These are phyloP conservation scores for Fusarium liriodendri DNA, from an alignment of 2,329 filamentous ascomycete genomes.

Conservation along the genomic window DNA sequence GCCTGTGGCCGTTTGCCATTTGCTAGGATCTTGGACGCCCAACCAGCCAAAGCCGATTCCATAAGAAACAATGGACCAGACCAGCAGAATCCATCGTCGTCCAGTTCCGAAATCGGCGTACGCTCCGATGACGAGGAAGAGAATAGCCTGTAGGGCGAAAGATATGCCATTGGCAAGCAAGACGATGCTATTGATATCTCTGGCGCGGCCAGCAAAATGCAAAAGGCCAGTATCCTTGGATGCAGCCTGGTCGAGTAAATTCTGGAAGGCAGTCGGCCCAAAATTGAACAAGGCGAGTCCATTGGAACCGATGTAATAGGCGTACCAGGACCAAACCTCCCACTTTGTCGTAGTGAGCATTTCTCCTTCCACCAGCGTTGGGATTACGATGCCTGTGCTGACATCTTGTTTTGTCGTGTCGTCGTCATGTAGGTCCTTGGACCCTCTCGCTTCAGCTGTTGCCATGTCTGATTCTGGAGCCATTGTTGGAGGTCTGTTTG, in stretches of 20 bases:
- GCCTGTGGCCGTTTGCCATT: slow-evolving; percentile 70
- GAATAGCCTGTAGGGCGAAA: slow-evolving; percentile 72
- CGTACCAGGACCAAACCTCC: slow-evolving; percentile 45
- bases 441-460: neutral
- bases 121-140: slow-evolving; percentile 64
- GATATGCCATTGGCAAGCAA: slow-evolving; percentile 74
- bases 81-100: slow-evolving; percentile 71
- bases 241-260: slow-evolving; percentile 70
- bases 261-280: slow-evolving; percentile 73
- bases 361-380: slow-evolving; percentile 20
- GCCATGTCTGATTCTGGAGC: neutral
- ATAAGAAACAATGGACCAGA: slow-evolving; percentile 69
- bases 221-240: slow-evolving; percentile 63
- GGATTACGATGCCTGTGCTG: slow-evolving; percentile 19
- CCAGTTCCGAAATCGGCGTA: slow-evolving; percentile 74
- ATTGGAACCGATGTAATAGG: slow-evolving; percentile 75
- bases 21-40: slow-evolving; percentile 67
- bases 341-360: slow-evolving; percentile 26
- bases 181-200: slow-evolving; percentile 74
- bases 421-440: neutral
- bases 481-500: neutral
- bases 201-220: slow-evolving; percentile 64
- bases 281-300: slow-evolving; percentile 73
- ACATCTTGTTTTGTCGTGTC: slow-evolving; percentile 3
- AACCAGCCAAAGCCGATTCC: slow-evolving; percentile 75